Percentiles rank a stretch among this genome's conserved stretches.
phyloP scores from a whole-genome alignment of 257 asterid species.

The Ilex asprella region DNA sequence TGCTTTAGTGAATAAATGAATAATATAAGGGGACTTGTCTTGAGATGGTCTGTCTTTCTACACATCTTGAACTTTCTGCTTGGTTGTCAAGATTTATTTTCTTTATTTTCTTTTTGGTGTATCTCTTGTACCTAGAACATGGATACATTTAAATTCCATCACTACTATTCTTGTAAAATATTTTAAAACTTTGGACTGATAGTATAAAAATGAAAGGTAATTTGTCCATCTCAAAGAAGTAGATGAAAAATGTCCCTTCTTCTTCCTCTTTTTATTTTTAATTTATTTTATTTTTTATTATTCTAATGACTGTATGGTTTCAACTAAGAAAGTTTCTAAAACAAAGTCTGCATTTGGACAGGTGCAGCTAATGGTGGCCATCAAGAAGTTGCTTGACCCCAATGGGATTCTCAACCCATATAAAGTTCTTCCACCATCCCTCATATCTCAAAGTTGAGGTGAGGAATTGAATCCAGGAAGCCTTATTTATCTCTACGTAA shows the following conservation, averaged over 20 bases:
- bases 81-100: no score
- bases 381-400: constrained; percentile 86
- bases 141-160: no score
- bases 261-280: neutral
- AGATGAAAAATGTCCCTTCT: neutral
- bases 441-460: constrained; percentile 24
- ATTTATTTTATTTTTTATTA: neutral
- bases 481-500: no score
- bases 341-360: constrained; percentile 16
- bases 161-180: no score
- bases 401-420: constrained; percentile 90
- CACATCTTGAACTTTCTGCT: no score
- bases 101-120: no score
- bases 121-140: no score
- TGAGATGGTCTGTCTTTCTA: no score
- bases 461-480: neutral
- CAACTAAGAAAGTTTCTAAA: no score
- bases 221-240: neutral
- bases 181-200: neutral
- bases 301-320: neutral
- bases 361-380: constrained; percentile 79
- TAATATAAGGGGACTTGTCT: no score
- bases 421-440: constrained; percentile 75
- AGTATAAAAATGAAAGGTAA: neutral
- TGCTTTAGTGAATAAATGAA: no score